phyloP scores from a whole-genome alignment of 176 grass and related monocot species.

The Eleusine coracana region DNA sequence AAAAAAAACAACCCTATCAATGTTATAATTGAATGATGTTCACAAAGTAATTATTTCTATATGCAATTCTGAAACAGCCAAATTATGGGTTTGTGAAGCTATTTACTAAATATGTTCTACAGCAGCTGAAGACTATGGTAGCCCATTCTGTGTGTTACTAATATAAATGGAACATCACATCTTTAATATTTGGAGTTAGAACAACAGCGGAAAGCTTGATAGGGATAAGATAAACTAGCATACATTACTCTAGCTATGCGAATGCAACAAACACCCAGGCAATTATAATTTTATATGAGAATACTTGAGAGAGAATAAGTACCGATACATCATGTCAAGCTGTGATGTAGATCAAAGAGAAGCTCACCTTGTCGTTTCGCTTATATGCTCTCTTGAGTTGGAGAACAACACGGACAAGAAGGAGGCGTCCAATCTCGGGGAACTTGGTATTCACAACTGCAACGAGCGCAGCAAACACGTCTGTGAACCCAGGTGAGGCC shows the following conservation, averaged over 20 bases:
- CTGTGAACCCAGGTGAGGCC: slow-evolving; percentile 90
- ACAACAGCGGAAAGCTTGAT: neutral
- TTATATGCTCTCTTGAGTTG: slow-evolving; percentile 97
- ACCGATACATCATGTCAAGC: slow-evolving; percentile 3
- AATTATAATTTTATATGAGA: neutral
- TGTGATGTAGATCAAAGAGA: neutral
- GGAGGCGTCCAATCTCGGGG: slow-evolving; percentile 70
- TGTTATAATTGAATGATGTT: neutral
- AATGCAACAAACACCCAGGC: neutral
- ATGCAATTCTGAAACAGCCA: neutral
- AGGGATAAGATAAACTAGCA: neutral
- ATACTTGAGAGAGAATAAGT: neutral
- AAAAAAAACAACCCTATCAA: neutral
- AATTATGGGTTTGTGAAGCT: no score
- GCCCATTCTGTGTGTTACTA: neutral
- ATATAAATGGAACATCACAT: neutral
- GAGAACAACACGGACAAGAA: slow-evolving; percentile 76
- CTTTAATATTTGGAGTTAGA: neutral
- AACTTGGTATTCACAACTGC: slow-evolving; percentile 92
- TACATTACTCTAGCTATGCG: neutral
- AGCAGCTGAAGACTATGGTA: slow-evolving; percentile 1
- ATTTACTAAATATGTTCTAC: neutral
- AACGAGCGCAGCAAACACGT: slow-evolving; percentile 86
- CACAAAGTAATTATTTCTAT: neutral
- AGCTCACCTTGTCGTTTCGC: slow-evolving; percentile 81